Conservation (phyloP, 352 stramenopile species). For the Phytophthora citrophthora region DNA sequence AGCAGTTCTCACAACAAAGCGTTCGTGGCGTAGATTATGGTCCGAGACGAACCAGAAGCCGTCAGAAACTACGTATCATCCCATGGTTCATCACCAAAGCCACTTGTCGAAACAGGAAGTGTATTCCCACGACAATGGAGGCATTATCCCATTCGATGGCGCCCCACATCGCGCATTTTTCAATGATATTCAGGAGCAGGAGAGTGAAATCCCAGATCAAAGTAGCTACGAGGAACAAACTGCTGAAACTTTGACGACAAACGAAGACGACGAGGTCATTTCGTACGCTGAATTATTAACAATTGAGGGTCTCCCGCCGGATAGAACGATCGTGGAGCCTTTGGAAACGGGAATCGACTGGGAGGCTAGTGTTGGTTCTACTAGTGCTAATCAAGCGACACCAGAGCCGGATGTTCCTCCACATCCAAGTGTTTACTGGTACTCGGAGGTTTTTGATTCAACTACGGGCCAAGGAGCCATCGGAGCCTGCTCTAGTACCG, state of each 20-base stretch:
- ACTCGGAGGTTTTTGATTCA: constrained; percentile 67
- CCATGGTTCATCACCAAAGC: constrained; percentile 86
- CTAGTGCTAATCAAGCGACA: constrained; percentile 16
- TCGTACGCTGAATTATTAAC: constrained; percentile 60
- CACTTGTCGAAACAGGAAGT: constrained; percentile 82
- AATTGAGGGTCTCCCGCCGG: constrained; percentile 52
- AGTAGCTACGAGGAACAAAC: constrained; percentile 45
- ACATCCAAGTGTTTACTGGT: constrained; percentile 69
- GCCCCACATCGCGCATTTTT: constrained; percentile 81
- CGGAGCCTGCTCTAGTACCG: constrained; percentile 92
- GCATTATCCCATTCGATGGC: constrained; percentile 87
- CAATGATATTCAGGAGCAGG: constrained; percentile 68
- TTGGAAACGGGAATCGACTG: constrained; percentile 65
- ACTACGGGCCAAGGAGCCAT: constrained; percentile 66
- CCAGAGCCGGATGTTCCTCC: constrained; percentile 12
- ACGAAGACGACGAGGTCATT: constrained; percentile 55
- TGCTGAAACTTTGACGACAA: constrained; percentile 13
- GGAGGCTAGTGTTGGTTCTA: constrained; percentile 22
- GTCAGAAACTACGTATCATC: constrained; percentile 50
- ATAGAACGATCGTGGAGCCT: constrained; percentile 57
- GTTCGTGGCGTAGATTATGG: constrained; percentile 71
- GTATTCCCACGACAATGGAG: constrained; percentile 83
- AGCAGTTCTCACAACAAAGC: constrained; percentile 49
- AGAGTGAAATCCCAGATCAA: constrained; percentile 51
- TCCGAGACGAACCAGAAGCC: constrained; percentile 30